phyloP scores from a whole-genome alignment of 2,329 filamentous ascomycete genomes.

The Talaromyces rugulosus region DNA sequence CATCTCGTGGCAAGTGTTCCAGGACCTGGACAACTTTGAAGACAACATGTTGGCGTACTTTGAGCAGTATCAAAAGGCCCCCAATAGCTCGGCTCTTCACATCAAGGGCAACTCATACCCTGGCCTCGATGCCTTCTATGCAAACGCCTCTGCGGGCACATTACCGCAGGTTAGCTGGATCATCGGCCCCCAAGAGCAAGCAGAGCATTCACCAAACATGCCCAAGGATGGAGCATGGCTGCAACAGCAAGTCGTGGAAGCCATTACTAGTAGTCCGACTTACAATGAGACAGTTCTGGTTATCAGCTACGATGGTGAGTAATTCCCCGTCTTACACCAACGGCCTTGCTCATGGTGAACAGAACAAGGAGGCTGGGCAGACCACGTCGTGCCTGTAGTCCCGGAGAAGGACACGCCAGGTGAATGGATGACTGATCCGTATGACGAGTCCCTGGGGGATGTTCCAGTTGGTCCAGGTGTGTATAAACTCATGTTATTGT shows the following conservation, averaged over 20 bases:
- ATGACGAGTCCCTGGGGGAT: conserved; percentile 34
- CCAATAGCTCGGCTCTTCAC: conserved; percentile 39
- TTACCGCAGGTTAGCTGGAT: conserved; percentile 51
- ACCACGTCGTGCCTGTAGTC: conserved; percentile 50
- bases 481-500: conserved; percentile 3
- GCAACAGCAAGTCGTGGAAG: conserved; percentile 49
- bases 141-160: conserved; percentile 46
- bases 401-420: conserved; percentile 47
- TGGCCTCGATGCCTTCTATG: conserved; percentile 48
- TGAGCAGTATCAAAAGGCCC: conserved; percentile 47
- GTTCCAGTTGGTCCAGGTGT: conserved; percentile 39
- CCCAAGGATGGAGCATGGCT: conserved; percentile 54
- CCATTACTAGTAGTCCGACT: conserved; percentile 46
- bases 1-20: conserved; percentile 50
- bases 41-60: conserved; percentile 54
- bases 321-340: not conserved
- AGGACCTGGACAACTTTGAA: conserved; percentile 49
- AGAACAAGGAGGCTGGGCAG: conserved; percentile 53
- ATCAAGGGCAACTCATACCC: conserved; percentile 45
- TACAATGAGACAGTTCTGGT: conserved; percentile 45
- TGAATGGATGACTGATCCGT: conserved; percentile 49
- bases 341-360: conserved; percentile 5
- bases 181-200: conserved; percentile 46
- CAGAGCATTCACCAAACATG: conserved; percentile 51
- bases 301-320: conserved; percentile 40